Conservation (phyloP, 2,329 filamentous ascomycete genomes). For the Didymella exigua region DNA sequence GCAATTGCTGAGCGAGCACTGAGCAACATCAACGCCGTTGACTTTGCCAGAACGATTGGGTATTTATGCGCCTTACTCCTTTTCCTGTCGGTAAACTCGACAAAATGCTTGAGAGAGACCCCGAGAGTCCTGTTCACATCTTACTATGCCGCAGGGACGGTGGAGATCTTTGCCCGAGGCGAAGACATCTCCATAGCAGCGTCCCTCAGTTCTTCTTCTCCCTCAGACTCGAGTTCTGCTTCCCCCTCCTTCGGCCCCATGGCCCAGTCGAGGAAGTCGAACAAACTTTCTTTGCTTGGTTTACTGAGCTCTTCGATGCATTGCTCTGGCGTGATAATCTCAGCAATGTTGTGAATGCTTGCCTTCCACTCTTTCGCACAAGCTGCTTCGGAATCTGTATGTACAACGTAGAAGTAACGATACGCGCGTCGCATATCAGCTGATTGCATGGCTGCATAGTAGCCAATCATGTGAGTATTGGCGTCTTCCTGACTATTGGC, state of each 20-base stretch:
- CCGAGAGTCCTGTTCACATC: neutral
- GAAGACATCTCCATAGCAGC: neutral
- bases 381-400: conserved; percentile 29
- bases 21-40: neutral
- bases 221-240: neutral
- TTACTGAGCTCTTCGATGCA: conserved; percentile 34
- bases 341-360: conserved; percentile 31
- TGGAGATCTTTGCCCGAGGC: neutral
- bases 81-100: neutral
- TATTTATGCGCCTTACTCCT: neutral
- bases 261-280: conserved; percentile 39
- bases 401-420: conserved; percentile 42
- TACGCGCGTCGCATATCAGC: conserved; percentile 33
- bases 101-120: neutral
- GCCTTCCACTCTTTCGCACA: conserved; percentile 30
- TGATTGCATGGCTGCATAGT: conserved; percentile 31
- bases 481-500: conserved; percentile 29
- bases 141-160: neutral
- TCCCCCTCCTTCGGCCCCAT: conserved; percentile 13
- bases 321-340: conserved; percentile 36
- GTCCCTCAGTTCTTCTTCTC: neutral
- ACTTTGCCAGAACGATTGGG: neutral
- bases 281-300: conserved; percentile 23
- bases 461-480: conserved; percentile 32
- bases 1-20: neutral